phyloP scores from a whole-genome alignment of 495 filamentous ascomycete genomes.

The Neurospora sp. region DNA sequence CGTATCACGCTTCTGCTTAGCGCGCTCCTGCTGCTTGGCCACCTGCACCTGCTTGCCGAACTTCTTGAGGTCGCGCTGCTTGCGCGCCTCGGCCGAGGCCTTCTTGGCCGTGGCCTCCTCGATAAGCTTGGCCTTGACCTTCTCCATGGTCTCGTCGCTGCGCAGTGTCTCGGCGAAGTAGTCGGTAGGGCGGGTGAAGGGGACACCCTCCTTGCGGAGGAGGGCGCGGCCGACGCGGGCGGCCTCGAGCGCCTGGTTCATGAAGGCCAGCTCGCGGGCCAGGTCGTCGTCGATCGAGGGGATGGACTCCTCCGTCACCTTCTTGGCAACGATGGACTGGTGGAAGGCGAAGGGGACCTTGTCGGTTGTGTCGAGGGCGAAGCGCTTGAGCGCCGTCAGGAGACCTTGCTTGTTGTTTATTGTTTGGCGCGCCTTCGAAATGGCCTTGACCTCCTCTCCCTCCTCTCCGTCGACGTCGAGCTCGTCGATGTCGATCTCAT shows the following conservation, averaged over 20 bases:
- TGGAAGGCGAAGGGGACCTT: constrained; percentile 44
- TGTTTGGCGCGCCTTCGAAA: constrained; percentile 84
- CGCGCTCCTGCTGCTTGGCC: constrained; percentile 86
- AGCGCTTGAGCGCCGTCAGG: constrained; percentile 62
- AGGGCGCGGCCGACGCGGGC: constrained; percentile 57
- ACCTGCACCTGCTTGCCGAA: constrained; percentile 98
- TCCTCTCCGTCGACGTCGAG: constrained; percentile 69
- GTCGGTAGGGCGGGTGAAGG: constrained; percentile 80
- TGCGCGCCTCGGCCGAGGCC: constrained; percentile 80
- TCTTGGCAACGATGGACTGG: constrained; percentile 40
- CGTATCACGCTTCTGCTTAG: constrained; percentile 80
- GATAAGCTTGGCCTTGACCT: constrained; percentile 85
- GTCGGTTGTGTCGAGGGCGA: constrained; percentile 51
- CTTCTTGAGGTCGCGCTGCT: constrained; percentile 93
- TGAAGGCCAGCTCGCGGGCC: constrained; percentile 81
- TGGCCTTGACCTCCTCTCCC: constrained; percentile 57
- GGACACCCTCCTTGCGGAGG: constrained; percentile 71
- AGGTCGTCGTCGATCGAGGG: constrained; percentile 78
- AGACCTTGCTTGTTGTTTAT: constrained; percentile 95
- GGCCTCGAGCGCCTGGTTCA: constrained; percentile 77
- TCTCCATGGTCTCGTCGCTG: constrained; percentile 95
- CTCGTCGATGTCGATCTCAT: constrained; percentile 60
- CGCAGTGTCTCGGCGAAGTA: constrained; percentile 99
- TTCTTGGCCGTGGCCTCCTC: constrained; percentile 90
- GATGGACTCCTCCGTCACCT: constrained; percentile 42